Base-by-base conservation (phyloP, 1,284 basidiomycete genomes). In the Marasmius tenuissimus region DNA sequence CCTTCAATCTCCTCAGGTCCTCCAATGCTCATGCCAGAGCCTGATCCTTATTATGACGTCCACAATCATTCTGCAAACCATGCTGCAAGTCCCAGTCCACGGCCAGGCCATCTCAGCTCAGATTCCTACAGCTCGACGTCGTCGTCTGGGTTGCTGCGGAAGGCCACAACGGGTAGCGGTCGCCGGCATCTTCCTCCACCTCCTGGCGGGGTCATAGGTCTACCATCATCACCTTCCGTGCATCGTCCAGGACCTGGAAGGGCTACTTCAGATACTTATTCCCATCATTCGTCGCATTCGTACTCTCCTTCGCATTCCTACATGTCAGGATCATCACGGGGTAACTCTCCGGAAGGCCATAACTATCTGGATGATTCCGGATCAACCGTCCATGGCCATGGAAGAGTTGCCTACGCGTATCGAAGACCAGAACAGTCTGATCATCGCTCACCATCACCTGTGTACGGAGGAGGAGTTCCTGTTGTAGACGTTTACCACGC, bases 21-120 rank as follows among this genome's bases (percentile, higher is more conserved):
- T 18, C 45, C 52, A 62, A 20, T 53, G 60, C 27, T 34, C 55
- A 48, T 63, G 52, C 62, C 65, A 42, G 63, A 63, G 22, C 55
- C 62, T 47, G 63, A 62, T 16, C 47, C 48, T 16, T 63, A 63
- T 53, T 57, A 50, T 48, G 58, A 62, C 27, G 4, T 18, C 22
- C 45, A 49, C 48, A 49, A 20, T 49, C 48, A 10, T 27, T 10
- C 48, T 37, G 34, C 33, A 37, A 37, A 11, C 16, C 38, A 33
- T 35, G 20, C 12, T 38, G 12, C 12, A 11, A 37, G 52, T 38
- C 52, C 52, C 1, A 38, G 35, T 48, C 57, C 27, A 54, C 27
- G 52, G n/a, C 34, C 52, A 54, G 55, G 62, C 40, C 52, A 34
- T 58, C 42, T 27, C 52, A 58, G 57, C 53, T 50, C 50, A 6